phyloP scores from a whole-genome alignment of 176 grass and related monocot species.

The Paspalum notatum region DNA sequence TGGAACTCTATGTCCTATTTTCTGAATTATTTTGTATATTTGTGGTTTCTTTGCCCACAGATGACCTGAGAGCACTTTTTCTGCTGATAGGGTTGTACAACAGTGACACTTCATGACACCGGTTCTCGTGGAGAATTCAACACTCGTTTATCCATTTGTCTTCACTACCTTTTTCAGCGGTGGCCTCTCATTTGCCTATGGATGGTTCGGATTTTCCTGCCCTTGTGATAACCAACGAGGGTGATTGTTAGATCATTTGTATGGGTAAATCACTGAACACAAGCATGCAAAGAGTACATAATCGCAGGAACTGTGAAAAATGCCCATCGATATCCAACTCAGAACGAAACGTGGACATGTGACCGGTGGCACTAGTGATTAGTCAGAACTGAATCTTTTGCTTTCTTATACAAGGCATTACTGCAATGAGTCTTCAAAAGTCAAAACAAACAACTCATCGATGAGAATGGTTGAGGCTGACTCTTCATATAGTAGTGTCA shows the following conservation, averaged over 20 bases:
- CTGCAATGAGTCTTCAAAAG: not conserved
- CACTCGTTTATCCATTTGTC: not conserved
- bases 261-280: not conserved
- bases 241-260: not conserved
- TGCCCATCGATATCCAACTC: not conserved
- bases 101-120: not conserved
- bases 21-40: not conserved
- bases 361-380: not conserved
- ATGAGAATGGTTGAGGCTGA: not conserved
- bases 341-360: not conserved
- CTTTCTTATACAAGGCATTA: not conserved
- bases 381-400: not conserved
- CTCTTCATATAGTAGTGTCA: not conserved
- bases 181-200: not conserved
- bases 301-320: not conserved
- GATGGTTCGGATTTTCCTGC: not conserved
- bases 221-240: not conserved
- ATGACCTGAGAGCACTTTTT: not conserved
- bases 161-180: not conserved
- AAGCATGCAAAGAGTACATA: not conserved
- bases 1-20: not conserved
- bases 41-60: not conserved
- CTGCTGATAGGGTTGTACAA: not conserved
- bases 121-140: not conserved
- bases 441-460: not conserved